A percentile compares a stretch with the other conserved stretches of the same genome.
Evolutionary conservation across 495 filamentous ascomycete species (phyloP).

Genomic region (Tuber aestivum): DNA sequence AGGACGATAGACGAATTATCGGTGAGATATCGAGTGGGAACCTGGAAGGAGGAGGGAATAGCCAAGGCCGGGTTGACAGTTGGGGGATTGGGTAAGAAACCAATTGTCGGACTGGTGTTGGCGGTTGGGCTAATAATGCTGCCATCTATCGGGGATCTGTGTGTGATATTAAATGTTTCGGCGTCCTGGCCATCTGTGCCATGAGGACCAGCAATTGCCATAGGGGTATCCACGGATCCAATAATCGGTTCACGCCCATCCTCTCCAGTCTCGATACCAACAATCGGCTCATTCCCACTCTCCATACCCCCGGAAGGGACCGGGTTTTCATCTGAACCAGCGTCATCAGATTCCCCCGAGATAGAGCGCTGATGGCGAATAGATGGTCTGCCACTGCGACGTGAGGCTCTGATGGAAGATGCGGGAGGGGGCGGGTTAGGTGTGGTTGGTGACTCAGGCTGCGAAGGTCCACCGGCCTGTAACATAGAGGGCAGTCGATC

Average conservation of each 20-base stretch:
- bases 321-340: conserved; percentile 70
- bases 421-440: conserved; percentile 58
- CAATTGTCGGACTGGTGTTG: conserved; percentile 58
- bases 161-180: conserved; percentile 94
- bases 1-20: conserved; percentile 63
- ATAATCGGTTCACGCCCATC: conserved; percentile 69
- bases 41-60: conserved; percentile 50
- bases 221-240: conserved; percentile 64
- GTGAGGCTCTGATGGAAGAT: conserved; percentile 34
- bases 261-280: conserved; percentile 70
- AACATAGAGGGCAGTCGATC: conserved; percentile 84
- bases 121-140: conserved; percentile 68
- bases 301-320: conserved; percentile 60
- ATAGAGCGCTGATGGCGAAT: conserved; percentile 83
- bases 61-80: conserved; percentile 65
- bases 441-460: conserved; percentile 90
- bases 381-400: conserved; percentile 60
- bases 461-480: conserved; percentile 68
- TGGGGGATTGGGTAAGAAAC: conserved; percentile 70
- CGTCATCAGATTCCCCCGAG: conserved; percentile 80
- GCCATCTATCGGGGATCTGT: conserved; percentile 76
- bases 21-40: conserved; percentile 65
- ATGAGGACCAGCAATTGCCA: conserved; percentile 68
- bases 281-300: conserved; percentile 62
- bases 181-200: conserved; percentile 76